Evolutionary conservation across 2,329 filamentous ascomycete genomes (phyloP).

Genomic region (Cadophora luteo-olivacea): DNA sequence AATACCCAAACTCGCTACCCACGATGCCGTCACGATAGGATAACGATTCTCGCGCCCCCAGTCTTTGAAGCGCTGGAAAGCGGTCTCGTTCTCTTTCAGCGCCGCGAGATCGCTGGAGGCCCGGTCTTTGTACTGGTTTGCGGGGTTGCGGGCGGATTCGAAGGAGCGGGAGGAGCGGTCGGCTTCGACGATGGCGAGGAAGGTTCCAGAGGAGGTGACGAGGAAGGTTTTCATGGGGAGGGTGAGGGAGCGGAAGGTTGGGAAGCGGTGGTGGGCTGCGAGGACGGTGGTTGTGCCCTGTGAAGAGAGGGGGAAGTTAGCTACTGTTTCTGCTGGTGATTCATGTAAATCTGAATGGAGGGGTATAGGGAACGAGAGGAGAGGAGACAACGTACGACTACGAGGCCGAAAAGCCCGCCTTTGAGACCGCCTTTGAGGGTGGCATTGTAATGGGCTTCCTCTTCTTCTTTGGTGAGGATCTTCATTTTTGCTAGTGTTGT

Average conservation of each 20-base stretch:
- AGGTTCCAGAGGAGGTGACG: conserved; percentile 81
- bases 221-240: conserved; percentile 92
- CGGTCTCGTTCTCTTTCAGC: conserved; percentile 50
- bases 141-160: conserved; percentile 59
- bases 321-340: not conserved
- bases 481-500: conserved; percentile 68
- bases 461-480: conserved; percentile 93
- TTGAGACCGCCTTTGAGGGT: conserved; percentile 81
- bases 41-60: conserved; percentile 77
- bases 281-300: conserved; percentile 62
- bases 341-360: not conserved
- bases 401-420: conserved; percentile 74
- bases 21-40: conserved; percentile 70
- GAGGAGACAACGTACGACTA: conserved; percentile 61
- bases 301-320: conserved; percentile 9
- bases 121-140: conserved; percentile 46
- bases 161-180: conserved; percentile 76
- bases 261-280: conserved; percentile 71
- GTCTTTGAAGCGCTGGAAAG: conserved; percentile 66
- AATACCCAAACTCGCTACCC: conserved; percentile 69
- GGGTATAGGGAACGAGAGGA: not conserved
- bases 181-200: conserved; percentile 85
- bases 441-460: conserved; percentile 80
- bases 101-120: conserved; percentile 33
- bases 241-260: conserved; percentile 80